Evolutionary conservation across 257 asterid genomes (phyloP), one percentile per base, ranked within the genome.

Genomic region (Fraxinus quadrangulata): DNA sequence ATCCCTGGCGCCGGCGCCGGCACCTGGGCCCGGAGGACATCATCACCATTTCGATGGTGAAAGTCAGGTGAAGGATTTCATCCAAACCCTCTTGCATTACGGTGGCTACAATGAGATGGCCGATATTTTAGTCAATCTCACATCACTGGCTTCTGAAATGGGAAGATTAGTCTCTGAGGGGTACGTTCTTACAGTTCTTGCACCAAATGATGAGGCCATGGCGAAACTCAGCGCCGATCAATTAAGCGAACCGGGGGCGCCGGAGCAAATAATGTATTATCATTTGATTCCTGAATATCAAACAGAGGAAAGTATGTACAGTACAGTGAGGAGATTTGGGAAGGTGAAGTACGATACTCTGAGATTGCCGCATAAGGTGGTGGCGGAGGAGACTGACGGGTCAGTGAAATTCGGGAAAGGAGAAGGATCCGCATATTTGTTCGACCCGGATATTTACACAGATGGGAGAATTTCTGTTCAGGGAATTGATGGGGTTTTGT

Each of bases 161-260:
- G 99, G 99, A 16, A 85, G 89, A 72, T 67, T 94, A 16, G 97
- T 94, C 0, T 94, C 99, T 0, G 97, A 94, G 73, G 99, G 99
- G 0, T 94, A 94, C 4, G 96, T 89, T 0, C 56, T 94, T 13
- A 94, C 99, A 0, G 98, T 94, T 0, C 69, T 94, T 17, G 97
- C 99, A 0, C 99, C 99, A 0, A 91, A 94, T 73, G 97, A 94
- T 66, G 99, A 94, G 74, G 99, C 99, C 19, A 92, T 94, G 99
- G 97, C 98, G 26, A 94, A 94, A 79, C 42, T 94, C 0, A 90
- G 94, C 0, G 87, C 96, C 2, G 99, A 94, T 83, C 98, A 90
- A 49, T 28, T 94, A 77, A 88, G 93, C 11, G 99, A 94, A 56
- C 97, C 98, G 0, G 98, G 97, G 3, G 96, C 99, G 8, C 97